Evolutionary conservation across 352 stramenopile genomes (phyloP).

Genomic region (Thalassiosira oceanica): DNA sequence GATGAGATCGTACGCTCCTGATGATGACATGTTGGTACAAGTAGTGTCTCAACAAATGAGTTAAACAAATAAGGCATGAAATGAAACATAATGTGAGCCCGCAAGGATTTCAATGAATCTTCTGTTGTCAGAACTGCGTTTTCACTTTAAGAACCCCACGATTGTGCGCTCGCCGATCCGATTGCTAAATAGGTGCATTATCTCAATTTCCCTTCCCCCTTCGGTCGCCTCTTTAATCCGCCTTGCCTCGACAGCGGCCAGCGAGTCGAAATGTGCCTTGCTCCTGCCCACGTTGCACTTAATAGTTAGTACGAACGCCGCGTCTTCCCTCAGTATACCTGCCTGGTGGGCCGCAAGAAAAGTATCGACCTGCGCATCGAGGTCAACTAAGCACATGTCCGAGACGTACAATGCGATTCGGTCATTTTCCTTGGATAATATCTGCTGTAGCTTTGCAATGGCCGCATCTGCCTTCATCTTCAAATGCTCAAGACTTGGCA

Average conservation of each 20-base stretch:
- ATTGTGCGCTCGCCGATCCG: conserved; percentile 53
- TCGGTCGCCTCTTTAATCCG: conserved; percentile 6
- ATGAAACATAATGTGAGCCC: too few species aligned
- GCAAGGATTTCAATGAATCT: too few species aligned
- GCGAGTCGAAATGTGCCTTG: conserved; percentile 42
- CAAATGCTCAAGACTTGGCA: conserved; percentile 24
- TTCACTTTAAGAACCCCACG: conserved; percentile 25
- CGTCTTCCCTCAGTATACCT: conserved; percentile 27
- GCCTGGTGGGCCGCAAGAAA: conserved; percentile 36
- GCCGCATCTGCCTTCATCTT: conserved; percentile 35
- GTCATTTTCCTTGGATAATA: background rate
- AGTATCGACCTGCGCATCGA: conserved; percentile 48
- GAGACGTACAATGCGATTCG: conserved; percentile 35
- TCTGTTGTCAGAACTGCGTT: too few species aligned
- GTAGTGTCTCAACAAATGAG: too few species aligned
- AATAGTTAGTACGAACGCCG: conserved; percentile 61
- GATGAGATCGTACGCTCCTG: too few species aligned
- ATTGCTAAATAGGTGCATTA: conserved; percentile 68
- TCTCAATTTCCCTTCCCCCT: conserved; percentile 21
- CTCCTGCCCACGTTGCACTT: conserved; percentile 60
- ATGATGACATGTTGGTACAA: too few species aligned
- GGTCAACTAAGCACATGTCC: conserved; percentile 68
- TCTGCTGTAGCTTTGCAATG: conserved; percentile 26
- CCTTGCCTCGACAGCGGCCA: conserved; percentile 26
- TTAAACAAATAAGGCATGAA: too few species aligned